Evolutionary conservation across 192 early-diverging fungal species (phyloP).

Genomic region (Entomortierella chlamydospora): DNA sequence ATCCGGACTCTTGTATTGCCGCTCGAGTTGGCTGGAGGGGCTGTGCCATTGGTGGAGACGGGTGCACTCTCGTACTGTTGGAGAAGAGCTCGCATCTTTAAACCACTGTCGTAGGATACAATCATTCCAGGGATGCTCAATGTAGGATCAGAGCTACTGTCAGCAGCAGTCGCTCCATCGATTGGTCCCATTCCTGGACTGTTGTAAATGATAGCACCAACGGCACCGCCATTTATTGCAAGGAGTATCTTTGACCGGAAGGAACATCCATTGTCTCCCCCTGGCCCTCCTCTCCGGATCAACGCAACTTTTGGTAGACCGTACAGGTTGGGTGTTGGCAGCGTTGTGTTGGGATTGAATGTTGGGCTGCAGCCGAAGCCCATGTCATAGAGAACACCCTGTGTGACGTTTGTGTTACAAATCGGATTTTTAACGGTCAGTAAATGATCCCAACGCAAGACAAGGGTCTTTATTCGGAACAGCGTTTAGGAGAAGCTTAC

Average conservation of each 20-base stretch:
- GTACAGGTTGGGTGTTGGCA: constrained; percentile 30
- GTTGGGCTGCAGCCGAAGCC: constrained; percentile 29
- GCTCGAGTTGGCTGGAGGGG: not conserved
- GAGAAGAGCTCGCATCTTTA: constrained; percentile 2
- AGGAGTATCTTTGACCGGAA: constrained; percentile 30
- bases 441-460: not conserved
- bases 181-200: constrained; percentile 4
- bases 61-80: not conserved
- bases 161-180: constrained; percentile 24
- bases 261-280: constrained; percentile 3
- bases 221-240: constrained; percentile 15
- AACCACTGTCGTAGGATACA: constrained; percentile 21
- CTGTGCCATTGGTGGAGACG: not conserved
- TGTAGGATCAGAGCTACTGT: not conserved
- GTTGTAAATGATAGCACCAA: constrained; percentile 36
- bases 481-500: constrained; percentile 6
- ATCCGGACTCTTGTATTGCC: constrained; percentile 17
- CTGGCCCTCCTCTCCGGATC: constrained; percentile 36
- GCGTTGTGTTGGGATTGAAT: constrained; percentile 28
- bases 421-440: not conserved
- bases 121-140: constrained; percentile 20
- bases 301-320: constrained; percentile 38
- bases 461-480: not conserved
- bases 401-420: not conserved
- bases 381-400: constrained; percentile 49